phyloP scores from a whole-genome alignment of 169 alveolate species.

The Eimeria falciformis region DNA sequence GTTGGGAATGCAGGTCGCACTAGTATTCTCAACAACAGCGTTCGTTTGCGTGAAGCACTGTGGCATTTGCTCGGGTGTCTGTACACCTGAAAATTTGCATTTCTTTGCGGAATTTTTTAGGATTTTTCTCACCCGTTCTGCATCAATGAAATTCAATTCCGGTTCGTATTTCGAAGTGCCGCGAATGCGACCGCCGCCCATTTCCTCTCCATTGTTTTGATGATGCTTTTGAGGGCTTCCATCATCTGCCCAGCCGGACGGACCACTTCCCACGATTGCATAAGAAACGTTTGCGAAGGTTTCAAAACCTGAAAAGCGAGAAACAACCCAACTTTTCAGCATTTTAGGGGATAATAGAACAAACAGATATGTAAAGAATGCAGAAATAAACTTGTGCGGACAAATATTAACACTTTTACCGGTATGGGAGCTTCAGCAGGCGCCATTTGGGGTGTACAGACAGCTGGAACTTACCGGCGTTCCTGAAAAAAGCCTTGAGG shows the following conservation, averaged over 20 bases:
- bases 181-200: constrained; percentile 16
- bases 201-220: not conserved
- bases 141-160: constrained; percentile 65
- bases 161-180: constrained; percentile 54
- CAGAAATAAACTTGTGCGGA: no score
- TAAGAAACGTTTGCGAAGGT: constrained; percentile 75
- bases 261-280: constrained; percentile 73
- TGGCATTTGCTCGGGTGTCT: no score
- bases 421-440: not conserved
- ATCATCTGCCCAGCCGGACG: constrained; percentile 2
- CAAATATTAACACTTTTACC: not conserved
- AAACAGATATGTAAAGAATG: no score
- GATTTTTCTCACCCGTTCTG: constrained; percentile 19
- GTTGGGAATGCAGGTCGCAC: no score
- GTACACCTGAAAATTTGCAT: no score
- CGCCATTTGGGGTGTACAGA: not conserved
- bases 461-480: constrained; percentile 66
- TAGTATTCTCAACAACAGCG: no score
- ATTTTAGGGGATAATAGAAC: not conserved
- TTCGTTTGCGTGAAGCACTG: no score
- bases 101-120: no score
- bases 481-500: constrained; percentile 75
- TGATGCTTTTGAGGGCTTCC: not conserved
- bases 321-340: not conserved
- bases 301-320: constrained; percentile 72